These are phyloP conservation scores for Hypoxylon fragiforme DNA, from an alignment of 495 filamentous ascomycete genomes.

Conservation along the genomic window DNA sequence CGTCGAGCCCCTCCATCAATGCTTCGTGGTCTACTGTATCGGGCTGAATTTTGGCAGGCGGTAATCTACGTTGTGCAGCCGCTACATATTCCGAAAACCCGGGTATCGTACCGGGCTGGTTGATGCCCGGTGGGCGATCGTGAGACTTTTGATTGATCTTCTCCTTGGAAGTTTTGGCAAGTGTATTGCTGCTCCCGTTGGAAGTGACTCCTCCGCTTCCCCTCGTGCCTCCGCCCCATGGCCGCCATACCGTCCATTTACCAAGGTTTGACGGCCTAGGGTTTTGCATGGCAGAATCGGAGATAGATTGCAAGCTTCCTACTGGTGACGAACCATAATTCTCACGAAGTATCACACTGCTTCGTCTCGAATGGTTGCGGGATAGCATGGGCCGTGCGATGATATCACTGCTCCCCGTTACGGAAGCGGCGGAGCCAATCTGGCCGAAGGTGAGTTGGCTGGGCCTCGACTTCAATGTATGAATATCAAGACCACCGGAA, in stretches of 20 bases:
- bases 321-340: slow-evolving; percentile 38
- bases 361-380: slow-evolving; percentile 37
- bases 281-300: slow-evolving; percentile 27
- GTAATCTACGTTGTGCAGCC: slow-evolving; percentile 43
- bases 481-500: slow-evolving; percentile 57
- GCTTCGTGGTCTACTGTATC: slow-evolving; percentile 46
- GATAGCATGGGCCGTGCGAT: slow-evolving; percentile 47
- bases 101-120: slow-evolving; percentile 56
- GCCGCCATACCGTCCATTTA: slow-evolving; percentile 52
- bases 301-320: slow-evolving; percentile 35
- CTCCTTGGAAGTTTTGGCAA: slow-evolving; percentile 11
- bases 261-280: slow-evolving; percentile 38
- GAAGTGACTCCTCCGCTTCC: slow-evolving; percentile 25
- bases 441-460: slow-evolving; percentile 54
- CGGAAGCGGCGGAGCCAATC: slow-evolving; percentile 47
- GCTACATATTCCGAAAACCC: slow-evolving; percentile 51
- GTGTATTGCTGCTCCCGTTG: slow-evolving; percentile 3
- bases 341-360: slow-evolving; percentile 46
- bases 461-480: slow-evolving; percentile 55
- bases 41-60: slow-evolving; percentile 45
- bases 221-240: slow-evolving; percentile 40
- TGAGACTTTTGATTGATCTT: slow-evolving; percentile 15
- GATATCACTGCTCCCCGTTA: slow-evolving; percentile 46
- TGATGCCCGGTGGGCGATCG: slow-evolving; percentile 53
- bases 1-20: slow-evolving; percentile 47